These are phyloP conservation scores for Rhododendron simsii DNA, from an alignment of 148 eudicot genomes.

Conservation along the genomic window DNA sequence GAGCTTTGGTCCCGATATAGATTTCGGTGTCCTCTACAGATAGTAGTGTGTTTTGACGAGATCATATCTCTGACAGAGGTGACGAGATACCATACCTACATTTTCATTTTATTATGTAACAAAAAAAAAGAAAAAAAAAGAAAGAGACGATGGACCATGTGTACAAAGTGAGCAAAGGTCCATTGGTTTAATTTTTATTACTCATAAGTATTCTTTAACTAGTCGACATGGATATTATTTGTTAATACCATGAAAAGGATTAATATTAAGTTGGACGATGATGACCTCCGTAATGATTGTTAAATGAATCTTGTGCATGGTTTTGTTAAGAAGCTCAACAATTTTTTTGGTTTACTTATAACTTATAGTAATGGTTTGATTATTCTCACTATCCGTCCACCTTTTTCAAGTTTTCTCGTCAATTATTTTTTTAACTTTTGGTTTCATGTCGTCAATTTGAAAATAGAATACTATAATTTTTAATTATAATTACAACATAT, in stretches of 20 bases:
- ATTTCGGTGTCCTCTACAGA: no score
- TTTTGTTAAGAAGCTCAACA: not conserved
- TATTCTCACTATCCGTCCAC: not conserved
- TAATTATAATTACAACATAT: not conserved
- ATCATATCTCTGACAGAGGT: no score
- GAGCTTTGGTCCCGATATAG: not conserved
- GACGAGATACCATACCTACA: no score
- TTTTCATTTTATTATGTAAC: no score
- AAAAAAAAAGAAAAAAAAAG: no score
- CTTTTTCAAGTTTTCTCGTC: not conserved
- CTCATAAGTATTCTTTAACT: not conserved
- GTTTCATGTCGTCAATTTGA: not conserved
- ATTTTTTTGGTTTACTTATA: not conserved
- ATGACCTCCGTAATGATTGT: not conserved
- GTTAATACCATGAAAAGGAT: not conserved
- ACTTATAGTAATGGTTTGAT: not conserved
- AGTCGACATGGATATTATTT: not conserved
- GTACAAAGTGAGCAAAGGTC: not conserved
- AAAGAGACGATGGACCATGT: no score
- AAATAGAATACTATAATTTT: not conserved
- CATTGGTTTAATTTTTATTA: not conserved
- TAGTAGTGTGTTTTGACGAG: no score
- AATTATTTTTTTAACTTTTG: not conserved
- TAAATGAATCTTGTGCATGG: not conserved
- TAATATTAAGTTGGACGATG: not conserved